Conservation (phyloP, 2,329 filamentous ascomycete species). For the Aspergillus flavus region DNA sequence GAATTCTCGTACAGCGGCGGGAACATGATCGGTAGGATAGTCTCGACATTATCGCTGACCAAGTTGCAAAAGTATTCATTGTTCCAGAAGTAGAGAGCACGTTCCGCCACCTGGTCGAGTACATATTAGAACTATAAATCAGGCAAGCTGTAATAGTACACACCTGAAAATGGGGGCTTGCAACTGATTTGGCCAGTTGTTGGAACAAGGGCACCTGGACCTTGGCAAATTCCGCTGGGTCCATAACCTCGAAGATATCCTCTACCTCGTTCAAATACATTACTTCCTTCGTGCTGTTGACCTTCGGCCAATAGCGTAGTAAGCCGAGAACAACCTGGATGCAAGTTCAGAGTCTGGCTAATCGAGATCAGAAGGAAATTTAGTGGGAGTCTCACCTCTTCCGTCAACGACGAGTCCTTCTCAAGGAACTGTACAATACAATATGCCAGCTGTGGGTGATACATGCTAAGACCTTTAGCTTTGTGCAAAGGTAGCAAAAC, state of each 20-base stretch:
- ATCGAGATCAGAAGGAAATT: constrained; percentile 5
- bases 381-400: constrained; percentile 68
- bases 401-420: constrained; percentile 93
- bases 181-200: constrained; percentile 95
- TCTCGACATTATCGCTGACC: constrained; percentile 97
- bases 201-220: constrained; percentile 98
- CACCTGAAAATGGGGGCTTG: constrained; percentile 95
- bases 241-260: constrained; percentile 99
- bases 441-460: constrained; percentile 96
- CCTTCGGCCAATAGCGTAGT: constrained; percentile 97
- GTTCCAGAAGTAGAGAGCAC: constrained; percentile 99
- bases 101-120: constrained; percentile 73
- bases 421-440: constrained; percentile 99
- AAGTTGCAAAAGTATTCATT: constrained; percentile 99
- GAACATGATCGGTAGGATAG: constrained; percentile 99
- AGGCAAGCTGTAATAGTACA: constrained; percentile 16
- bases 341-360: constrained; percentile 16
- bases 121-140: constrained; percentile 17
- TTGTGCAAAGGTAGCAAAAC: constrained; percentile 95
- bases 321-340: constrained; percentile 85
- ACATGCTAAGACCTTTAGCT: constrained; percentile 99
- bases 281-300: constrained; percentile 99
- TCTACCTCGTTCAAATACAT: constrained; percentile 99
- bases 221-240: constrained; percentile 96
- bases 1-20: constrained; percentile 97